Evolutionary conservation across 169 alveolate genomes (phyloP).

Genomic region (Blepharisma undulans): DNA sequence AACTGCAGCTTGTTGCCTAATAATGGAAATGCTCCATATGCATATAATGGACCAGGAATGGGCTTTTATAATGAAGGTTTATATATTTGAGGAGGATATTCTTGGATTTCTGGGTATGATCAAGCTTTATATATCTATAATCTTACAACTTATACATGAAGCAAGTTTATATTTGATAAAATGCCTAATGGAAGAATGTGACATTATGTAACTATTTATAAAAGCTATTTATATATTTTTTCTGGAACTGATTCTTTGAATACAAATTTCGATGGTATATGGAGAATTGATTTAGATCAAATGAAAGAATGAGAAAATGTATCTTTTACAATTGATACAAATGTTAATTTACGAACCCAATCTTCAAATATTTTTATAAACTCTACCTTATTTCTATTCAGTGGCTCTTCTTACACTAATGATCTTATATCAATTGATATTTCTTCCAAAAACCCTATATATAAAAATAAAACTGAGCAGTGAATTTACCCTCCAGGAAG

Average conservation of each 20-base stretch:
- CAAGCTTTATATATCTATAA: neutral
- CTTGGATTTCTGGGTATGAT: neutral
- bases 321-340: neutral
- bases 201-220: conserved; percentile 57
- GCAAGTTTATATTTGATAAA: neutral
- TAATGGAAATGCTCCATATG: neutral
- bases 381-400: neutral
- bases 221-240: conserved; percentile 48
- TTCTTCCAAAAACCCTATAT: neutral
- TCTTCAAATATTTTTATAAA: neutral
- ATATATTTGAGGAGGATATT: neutral
- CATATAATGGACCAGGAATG: neutral
- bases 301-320: neutral
- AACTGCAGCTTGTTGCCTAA: neutral
- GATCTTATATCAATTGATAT: neutral
- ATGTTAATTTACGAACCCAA: neutral
- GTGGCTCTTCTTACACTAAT: neutral
- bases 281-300: neutral
- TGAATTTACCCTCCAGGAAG: neutral
- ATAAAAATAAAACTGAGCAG: neutral
- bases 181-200: conserved; percentile 66
- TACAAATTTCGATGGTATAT: neutral
- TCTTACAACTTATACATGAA: neutral
- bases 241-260: conserved; percentile 57
- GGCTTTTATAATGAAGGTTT: neutral